Evolutionary conservation across 2,329 filamentous ascomycete genomes (phyloP).

Genomic region (Akanthomyces uredinophilus): DNA sequence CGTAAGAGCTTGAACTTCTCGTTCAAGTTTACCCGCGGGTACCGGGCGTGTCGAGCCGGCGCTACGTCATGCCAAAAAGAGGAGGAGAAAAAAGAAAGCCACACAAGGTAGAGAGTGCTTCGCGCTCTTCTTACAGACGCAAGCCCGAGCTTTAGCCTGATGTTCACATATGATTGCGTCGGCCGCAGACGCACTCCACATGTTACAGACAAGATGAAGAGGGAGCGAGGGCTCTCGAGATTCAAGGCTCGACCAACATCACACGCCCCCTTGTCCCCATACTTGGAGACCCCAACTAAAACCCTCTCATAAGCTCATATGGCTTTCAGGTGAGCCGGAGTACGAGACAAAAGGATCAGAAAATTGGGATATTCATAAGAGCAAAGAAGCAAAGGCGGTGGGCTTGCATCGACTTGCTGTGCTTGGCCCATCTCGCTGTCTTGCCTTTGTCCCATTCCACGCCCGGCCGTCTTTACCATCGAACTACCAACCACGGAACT

Average conservation of each 20-base stretch:
- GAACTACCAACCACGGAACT: not conserved
- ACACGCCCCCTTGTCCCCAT: not conserved
- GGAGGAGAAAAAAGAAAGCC: not conserved
- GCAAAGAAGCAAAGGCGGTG: no score
- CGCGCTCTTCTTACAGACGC: not conserved
- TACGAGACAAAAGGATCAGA: not conserved
- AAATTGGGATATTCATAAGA: not conserved
- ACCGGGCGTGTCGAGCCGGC: not conserved
- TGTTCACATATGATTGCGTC: not conserved
- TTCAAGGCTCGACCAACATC: not conserved
- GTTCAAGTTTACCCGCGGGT: not conserved
- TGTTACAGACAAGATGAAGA: slow-evolving; percentile 6
- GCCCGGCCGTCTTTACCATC: not conserved
- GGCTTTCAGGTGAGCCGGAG: not conserved
- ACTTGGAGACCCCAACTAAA: not conserved
- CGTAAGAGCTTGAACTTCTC: not conserved
- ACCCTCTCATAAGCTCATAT: not conserved
- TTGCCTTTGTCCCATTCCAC: not conserved
- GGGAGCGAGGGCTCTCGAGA: not conserved
- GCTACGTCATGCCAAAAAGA: not conserved
- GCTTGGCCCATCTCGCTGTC: not conserved
- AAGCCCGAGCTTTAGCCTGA: not conserved
- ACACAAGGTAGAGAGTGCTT: not conserved
- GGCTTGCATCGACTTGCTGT: no score
- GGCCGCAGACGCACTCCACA: not conserved